Base-by-base conservation (phyloP, 2,329 filamentous ascomycete species). In the Ophiosphaerella korrae region DNA sequence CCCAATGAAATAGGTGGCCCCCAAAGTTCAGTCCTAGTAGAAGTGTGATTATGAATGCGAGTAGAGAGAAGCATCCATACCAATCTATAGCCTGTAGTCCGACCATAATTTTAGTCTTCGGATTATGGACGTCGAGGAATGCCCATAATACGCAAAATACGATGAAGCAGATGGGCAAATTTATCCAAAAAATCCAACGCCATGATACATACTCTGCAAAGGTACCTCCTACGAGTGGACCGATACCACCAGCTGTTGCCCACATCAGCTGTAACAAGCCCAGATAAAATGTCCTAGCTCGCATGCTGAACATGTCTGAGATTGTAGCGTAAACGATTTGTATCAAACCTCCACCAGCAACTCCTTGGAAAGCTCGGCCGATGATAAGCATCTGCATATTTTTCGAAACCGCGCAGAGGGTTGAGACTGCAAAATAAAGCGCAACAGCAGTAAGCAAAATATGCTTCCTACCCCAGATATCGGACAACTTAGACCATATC, bases 401-500 rank as follows among this genome's bases (percentile, higher is more conserved):
- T 1, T 63, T 63, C 1, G 76, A 72, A 4, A 71, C 63, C 0
- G 78, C 81, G 42, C 78, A 80, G 2, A 83, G 62, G 14, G 80
- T 74, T 1, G 74, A 78, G 13, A 74, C 74, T 5, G 63, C 64
- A n/a, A 78, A 75, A 55, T 82, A 84, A 26, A 77, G 59, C 0
- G 68, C 72, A 1, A 81, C 74, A 0, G 78, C 76, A 6, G 65
- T 59, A 3, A 83, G 64, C 2, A 83, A 55, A 18, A 80, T 78
- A 3, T 74, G 69, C 55, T 83, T 82, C 1, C 80, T 75, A 7
- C 80, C 80, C 78, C 78, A 82, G 34, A 82, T 82, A 57, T 82
- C 79, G 5, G 71, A 74, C 3, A 79, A 53, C 41, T 79, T 80
- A 5, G 84, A 86, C 87, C 87, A 90, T 13, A 86, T 78, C 0